Conservation (phyloP, 2,329 filamentous ascomycete genomes). For the Stagonosporopsis vannaccii region DNA sequence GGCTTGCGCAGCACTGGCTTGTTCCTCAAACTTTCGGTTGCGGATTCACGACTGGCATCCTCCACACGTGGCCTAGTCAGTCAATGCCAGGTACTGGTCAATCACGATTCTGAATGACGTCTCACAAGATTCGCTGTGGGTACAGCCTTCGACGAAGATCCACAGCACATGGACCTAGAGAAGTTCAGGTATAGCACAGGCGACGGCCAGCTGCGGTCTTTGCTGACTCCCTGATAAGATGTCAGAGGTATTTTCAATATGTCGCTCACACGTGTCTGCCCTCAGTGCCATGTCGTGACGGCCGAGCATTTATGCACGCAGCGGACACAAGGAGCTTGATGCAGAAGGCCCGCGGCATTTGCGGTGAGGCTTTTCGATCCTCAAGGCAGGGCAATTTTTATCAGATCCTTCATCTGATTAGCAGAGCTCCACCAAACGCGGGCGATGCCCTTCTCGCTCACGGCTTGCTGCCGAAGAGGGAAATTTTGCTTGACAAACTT, state of each 20-base stretch:
- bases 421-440: slow-evolving; percentile 13
- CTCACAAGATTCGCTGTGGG: slow-evolving; percentile 5
- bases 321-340: background rate
- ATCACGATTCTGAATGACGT: slow-evolving; percentile 11
- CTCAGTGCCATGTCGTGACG: background rate
- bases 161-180: slow-evolving; percentile 14
- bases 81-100: slow-evolving; percentile 1
- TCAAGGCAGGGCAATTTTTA: slow-evolving; percentile 1
- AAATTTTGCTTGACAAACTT: slow-evolving; percentile 12
- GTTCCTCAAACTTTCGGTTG: background rate
- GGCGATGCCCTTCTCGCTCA: slow-evolving; percentile 18
- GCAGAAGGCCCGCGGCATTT: background rate
- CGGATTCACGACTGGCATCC: background rate
- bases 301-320: background rate
- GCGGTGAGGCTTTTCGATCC: slow-evolving; percentile 1
- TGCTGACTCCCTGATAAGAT: slow-evolving; percentile 15
- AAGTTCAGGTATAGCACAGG: slow-evolving; percentile 15
- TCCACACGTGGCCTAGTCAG: background rate
- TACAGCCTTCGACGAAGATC: slow-evolving; percentile 10
- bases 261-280: slow-evolving; percentile 2
- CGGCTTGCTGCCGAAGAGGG: slow-evolving; percentile 19
- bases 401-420: slow-evolving; percentile 22
- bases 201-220: slow-evolving; percentile 16
- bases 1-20: background rate
- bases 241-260: slow-evolving; percentile 19